phyloP scores from a whole-genome alignment of 2,329 filamentous ascomycete species.

The Emmonsiellopsis sp. region DNA sequence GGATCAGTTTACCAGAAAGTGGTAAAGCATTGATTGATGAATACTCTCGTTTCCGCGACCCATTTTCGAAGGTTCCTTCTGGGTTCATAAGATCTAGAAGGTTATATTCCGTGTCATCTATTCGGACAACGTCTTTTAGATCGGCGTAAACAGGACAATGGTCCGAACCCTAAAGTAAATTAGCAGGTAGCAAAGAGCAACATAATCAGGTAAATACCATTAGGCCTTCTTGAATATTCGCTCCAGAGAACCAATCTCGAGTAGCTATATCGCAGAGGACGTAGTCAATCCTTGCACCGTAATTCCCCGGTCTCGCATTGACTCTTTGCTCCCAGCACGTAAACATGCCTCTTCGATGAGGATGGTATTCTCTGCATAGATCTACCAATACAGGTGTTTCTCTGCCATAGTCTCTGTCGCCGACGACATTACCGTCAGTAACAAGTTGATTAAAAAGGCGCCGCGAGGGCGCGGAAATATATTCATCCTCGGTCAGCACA shows the following conservation, averaged over 20 bases:
- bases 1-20: conserved; percentile 72
- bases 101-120: conserved; percentile 42
- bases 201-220: conserved; percentile 41
- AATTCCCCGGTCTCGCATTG: conserved; percentile 93
- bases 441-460: conserved; percentile 81
- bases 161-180: conserved; percentile 61
- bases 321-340: conserved; percentile 95
- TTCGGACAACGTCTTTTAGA: conserved; percentile 54
- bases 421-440: conserved; percentile 57
- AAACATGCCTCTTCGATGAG: conserved; percentile 77
- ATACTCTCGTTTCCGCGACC: conserved; percentile 59
- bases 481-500: conserved; percentile 59
- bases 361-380: conserved; percentile 72
- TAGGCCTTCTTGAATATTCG: conserved; percentile 86
- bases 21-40: conserved; percentile 57
- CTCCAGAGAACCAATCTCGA: conserved; percentile 67
- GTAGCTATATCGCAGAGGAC: conserved; percentile 73
- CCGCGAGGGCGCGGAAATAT: conserved; percentile 61
- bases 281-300: conserved; percentile 88
- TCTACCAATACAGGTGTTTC: conserved; percentile 72
- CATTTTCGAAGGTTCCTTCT: conserved; percentile 58
- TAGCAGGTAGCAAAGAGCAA: conserved; percentile 9
- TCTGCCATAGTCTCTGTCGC: conserved; percentile 58
- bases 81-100: conserved; percentile 73
- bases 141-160: conserved; percentile 87